Evolutionary conservation across 2,329 filamentous ascomycete species (phyloP), one percentile per base, ranked within the genome.

Genomic region (Huntiella omanensis): DNA sequence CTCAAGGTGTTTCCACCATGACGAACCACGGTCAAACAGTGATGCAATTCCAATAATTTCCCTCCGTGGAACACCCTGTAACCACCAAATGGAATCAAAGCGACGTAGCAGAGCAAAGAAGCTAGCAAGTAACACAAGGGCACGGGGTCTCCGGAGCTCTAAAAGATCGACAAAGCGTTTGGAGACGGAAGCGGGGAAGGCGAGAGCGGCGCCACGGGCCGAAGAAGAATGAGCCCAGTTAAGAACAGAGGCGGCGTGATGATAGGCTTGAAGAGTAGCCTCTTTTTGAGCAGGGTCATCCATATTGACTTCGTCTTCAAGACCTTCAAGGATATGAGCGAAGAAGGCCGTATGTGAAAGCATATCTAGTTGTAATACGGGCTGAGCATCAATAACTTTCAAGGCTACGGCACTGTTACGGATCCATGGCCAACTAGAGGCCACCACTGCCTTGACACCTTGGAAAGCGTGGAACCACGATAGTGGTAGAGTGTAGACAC

Each of bases 391-490:
- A 50, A 80, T 77, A 43, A 80, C 75, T 5, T 69, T 68, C 19
- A 72, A 66, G 35, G 77, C 71, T 11, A 70, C 65, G 2, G 64
- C 62, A 52, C 72, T 77, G 49, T 66, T 65, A 2, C 74, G 66
- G 40, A 80, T 66, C 68, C 70, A 79, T 48, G 69, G 70, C 75
- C 75, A 80, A 11, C 73, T 76, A 2, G 69, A 68, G 15, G 75
- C 70, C 0, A 78, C 75, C 33, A 80, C 66, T 2, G 75, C 71
- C 56, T 79, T 80, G 52, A 80, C 73, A 8, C 75, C 75, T 54
- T 79, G 75, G 54, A 77, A 79, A 3, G 75, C 70, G 55, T 79
- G 75, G 50, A 80, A 79, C 74, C 73, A 79, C 3, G 71, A 67
- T 38, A 78, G 59, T 0, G 75, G 75, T n/a, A 77, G 59, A 13